A percentile compares a stretch with the other conserved stretches of the same genome.
phyloP scores from a whole-genome alignment of 768 basidiomycete genomes.

The Fibroporia radiculosa region DNA sequence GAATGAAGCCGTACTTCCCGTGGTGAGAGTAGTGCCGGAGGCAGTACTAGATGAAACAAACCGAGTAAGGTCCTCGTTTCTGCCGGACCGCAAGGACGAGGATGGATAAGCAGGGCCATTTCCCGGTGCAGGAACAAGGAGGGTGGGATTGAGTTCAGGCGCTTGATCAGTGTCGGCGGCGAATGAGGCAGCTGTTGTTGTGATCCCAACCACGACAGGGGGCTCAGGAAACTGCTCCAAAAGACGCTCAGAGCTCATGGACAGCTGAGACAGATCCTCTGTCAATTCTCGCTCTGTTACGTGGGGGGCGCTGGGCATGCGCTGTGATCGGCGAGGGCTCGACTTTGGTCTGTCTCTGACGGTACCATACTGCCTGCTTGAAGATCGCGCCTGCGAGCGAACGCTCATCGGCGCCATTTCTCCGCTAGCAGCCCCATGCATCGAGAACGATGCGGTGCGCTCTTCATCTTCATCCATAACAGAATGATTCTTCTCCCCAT shows the following conservation, averaged over 20 bases:
- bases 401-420: background rate
- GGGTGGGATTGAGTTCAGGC: constrained; percentile 1
- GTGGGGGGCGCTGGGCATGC: constrained; percentile 30
- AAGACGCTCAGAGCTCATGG: constrained; percentile 27
- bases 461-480: background rate
- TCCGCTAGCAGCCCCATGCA: background rate
- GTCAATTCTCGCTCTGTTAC: constrained; percentile 32
- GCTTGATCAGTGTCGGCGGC: constrained; percentile 3
- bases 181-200: constrained; percentile 16
- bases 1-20: constrained; percentile 71
- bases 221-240: constrained; percentile 24
- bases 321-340: constrained; percentile 37
- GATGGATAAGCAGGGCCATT: constrained; percentile 36
- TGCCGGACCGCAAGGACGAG: constrained; percentile 41
- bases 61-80: constrained; percentile 73
- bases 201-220: constrained; percentile 15
- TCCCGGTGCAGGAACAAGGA: constrained; percentile 12
- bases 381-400: background rate
- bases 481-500: constrained; percentile 9
- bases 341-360: constrained; percentile 6
- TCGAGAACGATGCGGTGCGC: background rate
- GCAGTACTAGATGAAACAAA: constrained; percentile 88
- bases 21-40: constrained; percentile 64
- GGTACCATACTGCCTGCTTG: background rate
- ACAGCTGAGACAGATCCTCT: constrained; percentile 36